A percentile compares a stretch with the other conserved stretches of the same genome.
Conservation (phyloP, 176 grass and related monocot species). For the Eleusine indica region DNA sequence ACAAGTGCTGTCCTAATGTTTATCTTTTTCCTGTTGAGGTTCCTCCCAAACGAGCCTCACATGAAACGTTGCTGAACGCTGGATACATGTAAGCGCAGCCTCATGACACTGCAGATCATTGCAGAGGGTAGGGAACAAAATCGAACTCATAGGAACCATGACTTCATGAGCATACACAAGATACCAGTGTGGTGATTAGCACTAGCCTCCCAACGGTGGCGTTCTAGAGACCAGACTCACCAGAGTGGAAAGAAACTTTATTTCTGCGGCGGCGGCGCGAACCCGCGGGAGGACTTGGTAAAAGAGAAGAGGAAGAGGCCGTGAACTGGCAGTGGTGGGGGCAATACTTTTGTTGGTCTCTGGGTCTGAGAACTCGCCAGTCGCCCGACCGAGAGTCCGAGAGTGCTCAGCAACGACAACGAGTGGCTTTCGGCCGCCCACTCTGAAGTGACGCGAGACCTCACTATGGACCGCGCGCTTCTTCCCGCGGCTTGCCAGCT, state of each 20-base stretch:
- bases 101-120: too few relatives aligned
- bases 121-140: too few relatives aligned
- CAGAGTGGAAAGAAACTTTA: not conserved
- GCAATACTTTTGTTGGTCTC: slow-evolving; percentile 15
- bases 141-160: too few relatives aligned
- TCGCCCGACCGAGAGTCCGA: not conserved
- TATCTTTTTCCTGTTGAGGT: too few relatives aligned
- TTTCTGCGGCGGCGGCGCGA: slow-evolving; percentile 4
- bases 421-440: not conserved
- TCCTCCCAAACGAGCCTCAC: not conserved
- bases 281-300: slow-evolving; percentile 38
- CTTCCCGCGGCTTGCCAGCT: slow-evolving; percentile 43
- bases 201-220: not conserved
- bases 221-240: not conserved
- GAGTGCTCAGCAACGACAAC: not conserved
- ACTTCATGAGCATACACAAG: too few relatives aligned
- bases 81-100: not conserved
- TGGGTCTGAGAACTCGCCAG: not conserved
- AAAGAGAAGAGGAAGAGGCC: not conserved
- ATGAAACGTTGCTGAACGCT: not conserved
- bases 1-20: too few relatives aligned
- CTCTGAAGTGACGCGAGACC: slow-evolving; percentile 27
- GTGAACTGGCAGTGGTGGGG: slow-evolving; percentile 21
- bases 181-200: too few relatives aligned
- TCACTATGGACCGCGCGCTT: not conserved